phyloP scores from a whole-genome alignment of 495 filamentous ascomycete species.

The Letharia columbiana region DNA sequence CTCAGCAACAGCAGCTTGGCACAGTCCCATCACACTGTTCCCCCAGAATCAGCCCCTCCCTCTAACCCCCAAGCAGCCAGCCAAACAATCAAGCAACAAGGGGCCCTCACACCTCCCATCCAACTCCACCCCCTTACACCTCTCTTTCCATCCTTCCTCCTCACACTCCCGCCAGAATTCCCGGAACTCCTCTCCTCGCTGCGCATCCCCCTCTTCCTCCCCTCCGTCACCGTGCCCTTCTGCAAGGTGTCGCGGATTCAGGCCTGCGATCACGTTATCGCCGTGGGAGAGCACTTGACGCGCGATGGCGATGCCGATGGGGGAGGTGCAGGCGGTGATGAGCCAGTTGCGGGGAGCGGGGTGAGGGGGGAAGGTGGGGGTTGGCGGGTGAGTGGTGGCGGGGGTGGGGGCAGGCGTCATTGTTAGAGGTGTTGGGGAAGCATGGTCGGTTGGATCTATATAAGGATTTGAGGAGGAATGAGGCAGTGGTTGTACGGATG shows the following conservation, averaged over 20 bases:
- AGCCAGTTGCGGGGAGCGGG: slow-evolving; percentile 70
- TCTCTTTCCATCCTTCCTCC: slow-evolving; percentile 22
- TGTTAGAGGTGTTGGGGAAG: neutral
- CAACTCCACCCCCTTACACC: slow-evolving; percentile 30
- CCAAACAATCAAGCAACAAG: neutral
- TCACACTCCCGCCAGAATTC: slow-evolving; percentile 41
- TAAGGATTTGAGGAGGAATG: neutral
- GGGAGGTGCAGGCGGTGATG: slow-evolving; percentile 72
- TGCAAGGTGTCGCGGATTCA: slow-evolving; percentile 50
- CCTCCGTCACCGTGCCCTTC: slow-evolving; percentile 33
- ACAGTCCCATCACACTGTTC: slow-evolving; percentile 29
- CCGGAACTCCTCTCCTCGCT: slow-evolving; percentile 40
- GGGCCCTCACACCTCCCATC: slow-evolving; percentile 41
- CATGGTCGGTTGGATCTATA: neutral
- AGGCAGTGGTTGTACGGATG: neutral
- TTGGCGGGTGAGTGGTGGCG: neutral
- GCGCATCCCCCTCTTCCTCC: slow-evolving; percentile 24
- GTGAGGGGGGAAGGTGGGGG: slow-evolving; percentile 48
- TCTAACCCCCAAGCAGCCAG: neutral
- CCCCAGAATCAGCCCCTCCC: neutral
- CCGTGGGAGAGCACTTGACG: slow-evolving; percentile 74
- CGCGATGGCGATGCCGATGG: slow-evolving; percentile 64
- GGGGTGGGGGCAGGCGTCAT: neutral
- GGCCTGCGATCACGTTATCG: slow-evolving; percentile 72
- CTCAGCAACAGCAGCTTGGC: slow-evolving; percentile 80